Evolutionary conservation across 2,329 filamentous ascomycete genomes (phyloP).

Genomic region (Talaromyces sp.): DNA sequence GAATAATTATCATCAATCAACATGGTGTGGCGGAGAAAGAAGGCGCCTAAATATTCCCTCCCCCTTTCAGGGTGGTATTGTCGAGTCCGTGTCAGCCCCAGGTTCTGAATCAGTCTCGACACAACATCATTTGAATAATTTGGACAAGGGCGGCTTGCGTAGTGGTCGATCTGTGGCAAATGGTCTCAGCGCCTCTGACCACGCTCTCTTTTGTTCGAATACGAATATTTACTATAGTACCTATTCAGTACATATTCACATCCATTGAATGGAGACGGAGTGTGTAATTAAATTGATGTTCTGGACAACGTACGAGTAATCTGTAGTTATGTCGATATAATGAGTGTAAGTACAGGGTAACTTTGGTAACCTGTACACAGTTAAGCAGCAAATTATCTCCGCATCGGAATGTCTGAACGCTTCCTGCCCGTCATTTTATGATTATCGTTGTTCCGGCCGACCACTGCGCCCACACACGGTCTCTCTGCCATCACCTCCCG

Average conservation of each 20-base stretch:
- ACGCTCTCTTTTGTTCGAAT: neutral
- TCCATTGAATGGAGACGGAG: neutral
- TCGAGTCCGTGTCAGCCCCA: neutral
- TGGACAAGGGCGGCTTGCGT: neutral
- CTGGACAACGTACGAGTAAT: neutral
- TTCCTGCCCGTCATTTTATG: neutral
- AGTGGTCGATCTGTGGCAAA: constrained; percentile 6
- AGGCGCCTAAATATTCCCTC: neutral
- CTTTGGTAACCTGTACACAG: too few species aligned
- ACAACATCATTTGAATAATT: neutral
- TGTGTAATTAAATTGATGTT: neutral
- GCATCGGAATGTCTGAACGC: constrained; percentile 5
- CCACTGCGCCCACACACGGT: constrained; percentile 10
- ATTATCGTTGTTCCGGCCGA: constrained; percentile 22
- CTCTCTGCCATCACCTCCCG: neutral
- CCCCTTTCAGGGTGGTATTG: neutral
- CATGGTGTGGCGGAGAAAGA: neutral
- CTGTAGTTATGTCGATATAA: neutral
- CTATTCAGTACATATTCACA: too few species aligned
- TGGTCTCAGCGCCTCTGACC: constrained; percentile 1
- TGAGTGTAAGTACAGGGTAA: neutral
- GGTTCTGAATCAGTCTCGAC: constrained; percentile 5
- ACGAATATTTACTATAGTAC: neutral
- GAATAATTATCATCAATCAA: too few species aligned
- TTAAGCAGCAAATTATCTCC: neutral